phyloP scores from a whole-genome alignment of 2,329 filamentous ascomycete species.

The Aspergillus brunneoviolaceus region DNA sequence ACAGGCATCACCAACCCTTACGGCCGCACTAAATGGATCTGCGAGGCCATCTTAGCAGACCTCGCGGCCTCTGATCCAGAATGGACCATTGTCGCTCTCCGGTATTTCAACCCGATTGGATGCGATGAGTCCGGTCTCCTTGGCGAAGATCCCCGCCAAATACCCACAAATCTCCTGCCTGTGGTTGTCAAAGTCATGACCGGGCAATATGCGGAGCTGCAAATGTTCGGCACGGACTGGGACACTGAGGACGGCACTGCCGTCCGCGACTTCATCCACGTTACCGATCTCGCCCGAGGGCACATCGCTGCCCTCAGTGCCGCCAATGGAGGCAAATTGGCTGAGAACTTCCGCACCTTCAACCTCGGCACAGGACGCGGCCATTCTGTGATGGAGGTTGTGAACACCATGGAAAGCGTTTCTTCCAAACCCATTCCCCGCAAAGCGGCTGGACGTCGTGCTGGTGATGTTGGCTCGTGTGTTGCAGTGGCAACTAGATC shows the following conservation, averaged over 20 bases:
- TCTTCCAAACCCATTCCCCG: slow-evolving; percentile 35
- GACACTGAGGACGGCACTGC: slow-evolving; percentile 65
- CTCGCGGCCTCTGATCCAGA: slow-evolving; percentile 59
- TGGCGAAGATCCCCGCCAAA: slow-evolving; percentile 62
- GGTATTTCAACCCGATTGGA: slow-evolving; percentile 69
- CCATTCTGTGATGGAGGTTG: slow-evolving; percentile 40
- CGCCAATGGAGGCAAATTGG: slow-evolving; percentile 33
- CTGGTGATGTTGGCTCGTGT: slow-evolving; percentile 42
- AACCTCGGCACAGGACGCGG: slow-evolving; percentile 42
- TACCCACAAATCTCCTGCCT: slow-evolving; percentile 64
- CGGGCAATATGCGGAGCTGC: slow-evolving; percentile 53
- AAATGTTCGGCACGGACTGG: slow-evolving; percentile 65
- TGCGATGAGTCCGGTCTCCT: slow-evolving; percentile 64
- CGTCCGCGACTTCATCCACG: slow-evolving; percentile 67
- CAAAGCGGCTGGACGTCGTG: slow-evolving; percentile 33
- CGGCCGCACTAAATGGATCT: slow-evolving; percentile 66
- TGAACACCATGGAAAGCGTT: slow-evolving; percentile 40
- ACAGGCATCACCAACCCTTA: slow-evolving; percentile 64
- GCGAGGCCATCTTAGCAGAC: slow-evolving; percentile 65
- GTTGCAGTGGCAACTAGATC: slow-evolving; percentile 39
- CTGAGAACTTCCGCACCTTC: slow-evolving; percentile 44
- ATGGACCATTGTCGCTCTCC: slow-evolving; percentile 63
- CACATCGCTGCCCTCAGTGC: slow-evolving; percentile 60
- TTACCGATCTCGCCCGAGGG: slow-evolving; percentile 62
- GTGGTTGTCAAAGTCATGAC: slow-evolving; percentile 63